These are phyloP conservation scores for Canna indica DNA, from an alignment of 176 grass and related monocot genomes.

Conservation along the genomic window DNA sequence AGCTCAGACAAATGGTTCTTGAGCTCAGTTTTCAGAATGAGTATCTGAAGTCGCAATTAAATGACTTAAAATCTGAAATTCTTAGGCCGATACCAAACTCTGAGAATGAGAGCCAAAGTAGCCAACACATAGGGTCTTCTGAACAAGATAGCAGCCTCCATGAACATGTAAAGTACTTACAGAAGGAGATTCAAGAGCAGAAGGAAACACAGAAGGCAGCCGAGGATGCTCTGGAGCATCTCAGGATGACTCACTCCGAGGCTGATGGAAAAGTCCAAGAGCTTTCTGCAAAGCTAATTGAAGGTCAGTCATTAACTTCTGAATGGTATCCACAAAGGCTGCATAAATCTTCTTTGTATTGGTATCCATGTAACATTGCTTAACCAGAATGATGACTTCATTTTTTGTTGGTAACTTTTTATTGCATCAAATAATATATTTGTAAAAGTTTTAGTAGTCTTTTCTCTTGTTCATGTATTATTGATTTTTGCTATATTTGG, in stretches of 20 bases:
- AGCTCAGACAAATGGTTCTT: conserved; percentile 37
- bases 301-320: conserved; percentile 50
- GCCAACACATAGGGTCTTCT: conserved; percentile 14
- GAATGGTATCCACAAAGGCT: not conserved
- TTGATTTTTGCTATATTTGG: not conserved
- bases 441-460: not conserved
- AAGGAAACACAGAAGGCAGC: conserved; percentile 66
- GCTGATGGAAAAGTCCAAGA: conserved; percentile 76
- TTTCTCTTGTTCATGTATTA: not conserved
- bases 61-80: conserved; percentile 20
- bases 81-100: not conserved
- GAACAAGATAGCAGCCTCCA: conserved; percentile 38
- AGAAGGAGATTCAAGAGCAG: conserved; percentile 53
- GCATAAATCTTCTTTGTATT: not conserved
- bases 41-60: conserved; percentile 49
- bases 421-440: not conserved
- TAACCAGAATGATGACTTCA: not conserved
- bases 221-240: conserved; percentile 65
- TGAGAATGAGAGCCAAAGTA: not conserved
- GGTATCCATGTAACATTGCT: not conserved
- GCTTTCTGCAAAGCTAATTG: conserved; percentile 55
- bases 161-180: conserved; percentile 55
- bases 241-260: conserved; percentile 56
- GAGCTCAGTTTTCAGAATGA: conserved; percentile 59
- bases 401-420: not conserved